Percentiles rank a stretch among this genome's conserved stretches.
Conservation (phyloP, 1,284 basidiomycete species). For the Earliella scabrosa region DNA sequence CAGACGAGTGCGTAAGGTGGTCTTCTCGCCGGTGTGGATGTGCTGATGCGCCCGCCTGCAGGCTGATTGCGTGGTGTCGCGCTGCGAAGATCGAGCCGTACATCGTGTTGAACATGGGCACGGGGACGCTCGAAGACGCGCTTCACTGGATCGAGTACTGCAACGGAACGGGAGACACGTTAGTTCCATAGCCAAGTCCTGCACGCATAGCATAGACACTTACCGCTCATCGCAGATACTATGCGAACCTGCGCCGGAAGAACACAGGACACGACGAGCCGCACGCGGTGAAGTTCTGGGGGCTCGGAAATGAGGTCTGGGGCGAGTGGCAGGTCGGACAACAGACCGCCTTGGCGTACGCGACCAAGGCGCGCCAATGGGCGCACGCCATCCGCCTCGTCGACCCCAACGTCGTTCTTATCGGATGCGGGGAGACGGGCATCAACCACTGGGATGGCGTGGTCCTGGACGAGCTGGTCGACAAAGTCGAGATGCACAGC, state of each 20-base stretch:
- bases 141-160: slow-evolving; percentile 73
- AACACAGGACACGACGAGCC: slow-evolving; percentile 60
- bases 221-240: slow-evolving; percentile 42
- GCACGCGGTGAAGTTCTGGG: slow-evolving; percentile 44
- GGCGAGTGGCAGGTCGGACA: slow-evolving; percentile 73
- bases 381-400: slow-evolving; percentile 65
- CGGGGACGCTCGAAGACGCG: slow-evolving; percentile 64
- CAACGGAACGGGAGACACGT: slow-evolving; percentile 48
- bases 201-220: too few species aligned
- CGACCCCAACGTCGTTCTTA: slow-evolving; percentile 60
- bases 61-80: slow-evolving; percentile 53
- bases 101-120: slow-evolving; percentile 71
- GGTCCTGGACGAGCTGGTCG: slow-evolving; percentile 38
- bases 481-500: slow-evolving; percentile 40
- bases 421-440: slow-evolving; percentile 65
- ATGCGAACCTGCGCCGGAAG: slow-evolving; percentile 63
- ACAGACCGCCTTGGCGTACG: slow-evolving; percentile 60
- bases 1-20: slow-evolving; percentile 45
- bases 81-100: slow-evolving; percentile 59
- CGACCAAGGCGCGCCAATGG: slow-evolving; percentile 63
- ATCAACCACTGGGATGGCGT: slow-evolving; percentile 40
- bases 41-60: slow-evolving; percentile 28
- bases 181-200: slow-evolving; percentile 7
- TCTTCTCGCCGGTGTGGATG: background rate
- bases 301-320: slow-evolving; percentile 55